These are phyloP conservation scores for Pythium oligandrum DNA, from an alignment of 352 stramenopile genomes.

Conservation along the genomic window DNA sequence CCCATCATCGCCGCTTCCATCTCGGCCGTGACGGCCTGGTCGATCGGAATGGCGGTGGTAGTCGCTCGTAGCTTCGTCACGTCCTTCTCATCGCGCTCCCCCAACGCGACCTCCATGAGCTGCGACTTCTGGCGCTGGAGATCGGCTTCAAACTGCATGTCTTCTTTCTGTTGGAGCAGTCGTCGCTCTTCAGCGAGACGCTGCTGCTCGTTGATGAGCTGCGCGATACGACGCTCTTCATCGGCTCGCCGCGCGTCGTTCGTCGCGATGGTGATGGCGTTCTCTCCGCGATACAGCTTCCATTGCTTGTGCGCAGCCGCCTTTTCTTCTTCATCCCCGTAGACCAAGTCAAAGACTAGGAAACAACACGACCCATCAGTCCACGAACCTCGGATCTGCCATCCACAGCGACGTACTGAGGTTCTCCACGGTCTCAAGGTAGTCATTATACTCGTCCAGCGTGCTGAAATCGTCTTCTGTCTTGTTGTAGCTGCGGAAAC, in stretches of 20 bases:
- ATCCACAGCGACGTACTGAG: constrained; percentile 46
- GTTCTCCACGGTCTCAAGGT: constrained; percentile 81
- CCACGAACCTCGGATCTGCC: neutral
- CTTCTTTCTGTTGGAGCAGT: constrained; percentile 71
- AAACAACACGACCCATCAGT: neutral
- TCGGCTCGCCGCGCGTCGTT: constrained; percentile 86
- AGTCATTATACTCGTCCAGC: constrained; percentile 86
- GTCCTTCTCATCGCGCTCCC: constrained; percentile 76
- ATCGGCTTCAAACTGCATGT: constrained; percentile 78
- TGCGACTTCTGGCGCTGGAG: constrained; percentile 76
- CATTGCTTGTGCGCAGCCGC: constrained; percentile 71
- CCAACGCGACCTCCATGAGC: constrained; percentile 82
- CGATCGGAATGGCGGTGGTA: constrained; percentile 79
- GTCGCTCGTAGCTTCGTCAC: constrained; percentile 67
- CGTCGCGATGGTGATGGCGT: constrained; percentile 75
- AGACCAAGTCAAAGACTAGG: constrained; percentile 82
- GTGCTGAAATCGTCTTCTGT: constrained; percentile 84
- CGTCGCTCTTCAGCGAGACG: constrained; percentile 71
- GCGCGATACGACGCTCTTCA: constrained; percentile 79
- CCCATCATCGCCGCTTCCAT: constrained; percentile 89
- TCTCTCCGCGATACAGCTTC: constrained; percentile 83
- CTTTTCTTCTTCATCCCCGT: constrained; percentile 71
- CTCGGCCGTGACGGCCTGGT: constrained; percentile 81
- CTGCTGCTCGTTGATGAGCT: constrained; percentile 82
- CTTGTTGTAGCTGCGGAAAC: constrained; percentile 73